phyloP scores from a whole-genome alignment of 257 asterid species.

The Solanum habrochaites region DNA sequence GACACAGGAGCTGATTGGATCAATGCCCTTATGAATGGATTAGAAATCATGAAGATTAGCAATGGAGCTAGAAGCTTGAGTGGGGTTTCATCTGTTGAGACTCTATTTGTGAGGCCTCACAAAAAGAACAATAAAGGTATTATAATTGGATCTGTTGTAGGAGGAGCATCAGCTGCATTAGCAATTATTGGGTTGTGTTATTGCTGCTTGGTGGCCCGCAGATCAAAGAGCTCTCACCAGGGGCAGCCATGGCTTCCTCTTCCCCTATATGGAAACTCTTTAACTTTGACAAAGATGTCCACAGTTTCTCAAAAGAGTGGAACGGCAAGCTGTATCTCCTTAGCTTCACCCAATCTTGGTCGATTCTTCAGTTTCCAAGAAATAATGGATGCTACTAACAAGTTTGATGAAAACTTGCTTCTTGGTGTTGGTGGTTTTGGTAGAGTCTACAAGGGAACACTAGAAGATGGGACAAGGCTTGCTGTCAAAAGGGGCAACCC shows the following conservation, averaged over 20 bases:
- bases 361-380: constrained; percentile 60
- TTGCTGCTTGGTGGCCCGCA: constrained; percentile 28
- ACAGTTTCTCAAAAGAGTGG: constrained; percentile 53
- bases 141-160: constrained; percentile 30
- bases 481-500: constrained; percentile 83
- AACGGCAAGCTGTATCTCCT: constrained; percentile 55
- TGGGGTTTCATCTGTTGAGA: constrained; percentile 41
- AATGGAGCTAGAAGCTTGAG: constrained; percentile 50
- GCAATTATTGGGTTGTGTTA: constrained; percentile 37
- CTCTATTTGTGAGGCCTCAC: constrained; percentile 26
- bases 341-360: constrained; percentile 47
- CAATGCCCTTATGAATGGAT: constrained; percentile 61
- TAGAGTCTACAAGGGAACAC: constrained; percentile 55
- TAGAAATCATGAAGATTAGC: constrained; percentile 69
- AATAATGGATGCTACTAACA: constrained; percentile 56
- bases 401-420: constrained; percentile 50
- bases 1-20: constrained; percentile 24
- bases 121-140: constrained; percentile 20
- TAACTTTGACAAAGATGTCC: constrained; percentile 47
- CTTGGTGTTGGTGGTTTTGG: constrained; percentile 87
- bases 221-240: constrained; percentile 35
- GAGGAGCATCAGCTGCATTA: constrained; percentile 31
- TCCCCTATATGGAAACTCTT: constrained; percentile 59
- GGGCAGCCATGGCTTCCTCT: constrained; percentile 55
- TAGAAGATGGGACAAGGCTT: constrained; percentile 53